Evolutionary conservation across 306 rosid genomes (phyloP).

Genomic region (Heteromeles arbutifolia): DNA sequence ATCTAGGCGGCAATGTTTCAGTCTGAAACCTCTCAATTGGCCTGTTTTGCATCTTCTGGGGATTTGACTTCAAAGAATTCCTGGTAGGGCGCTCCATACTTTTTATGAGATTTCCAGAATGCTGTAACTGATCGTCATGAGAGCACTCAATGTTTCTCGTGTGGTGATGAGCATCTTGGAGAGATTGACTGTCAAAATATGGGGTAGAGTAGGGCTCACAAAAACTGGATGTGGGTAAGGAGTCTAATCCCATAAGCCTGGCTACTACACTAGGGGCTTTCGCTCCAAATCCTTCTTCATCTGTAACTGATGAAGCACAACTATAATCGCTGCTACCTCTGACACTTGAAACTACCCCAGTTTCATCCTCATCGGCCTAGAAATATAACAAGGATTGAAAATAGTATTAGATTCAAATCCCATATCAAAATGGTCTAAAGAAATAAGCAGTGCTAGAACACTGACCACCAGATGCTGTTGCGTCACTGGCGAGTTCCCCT

Average conservation of each 20-base stretch:
- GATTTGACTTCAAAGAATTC: conserved; percentile 45
- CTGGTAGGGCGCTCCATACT: conserved; percentile 38
- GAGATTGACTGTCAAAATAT: conserved; percentile 62
- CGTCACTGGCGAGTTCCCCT: conserved; percentile 40
- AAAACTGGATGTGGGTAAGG: conserved; percentile 59
- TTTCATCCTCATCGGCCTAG: conserved; percentile 63
- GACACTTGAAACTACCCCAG: conserved; percentile 31
- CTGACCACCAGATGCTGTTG: conserved; percentile 41
- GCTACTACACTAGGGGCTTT: conserved; percentile 83
- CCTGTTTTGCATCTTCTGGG: conserved; percentile 45
- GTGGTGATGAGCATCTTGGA: conserved; percentile 45
- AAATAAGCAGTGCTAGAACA: conserved; percentile 11
- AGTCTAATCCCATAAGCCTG: conserved; percentile 91
- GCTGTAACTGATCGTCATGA: conserved; percentile 41
- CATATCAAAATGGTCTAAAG: background rate
- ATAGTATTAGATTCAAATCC: conserved; percentile 8
- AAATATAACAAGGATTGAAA: conserved; percentile 5
- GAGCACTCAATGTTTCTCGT: conserved; percentile 42
- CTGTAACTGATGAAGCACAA: conserved; percentile 86
- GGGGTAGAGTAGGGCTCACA: conserved; percentile 60
- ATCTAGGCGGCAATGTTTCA: conserved; percentile 88
- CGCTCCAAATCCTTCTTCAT: conserved; percentile 63
- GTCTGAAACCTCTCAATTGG: conserved; percentile 92
- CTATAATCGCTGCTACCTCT: conserved; percentile 66
- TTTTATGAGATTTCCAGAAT: conserved; percentile 50